These are phyloP conservation scores for Globisporangium nagaii DNA, from an alignment of 352 stramenopile genomes.

Conservation along the genomic window DNA sequence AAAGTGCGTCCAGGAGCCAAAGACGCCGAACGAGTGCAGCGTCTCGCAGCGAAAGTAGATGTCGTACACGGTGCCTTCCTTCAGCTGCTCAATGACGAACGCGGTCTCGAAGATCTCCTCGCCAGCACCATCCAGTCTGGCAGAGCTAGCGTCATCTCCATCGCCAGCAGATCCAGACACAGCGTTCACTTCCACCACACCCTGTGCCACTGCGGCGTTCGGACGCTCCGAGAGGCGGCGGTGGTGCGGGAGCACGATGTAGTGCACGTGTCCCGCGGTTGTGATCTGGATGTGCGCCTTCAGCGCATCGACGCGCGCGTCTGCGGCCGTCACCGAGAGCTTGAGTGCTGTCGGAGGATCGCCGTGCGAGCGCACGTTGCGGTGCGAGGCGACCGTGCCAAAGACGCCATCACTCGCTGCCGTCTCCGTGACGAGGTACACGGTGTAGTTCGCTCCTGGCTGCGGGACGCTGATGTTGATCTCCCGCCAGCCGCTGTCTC, in stretches of 20 bases:
- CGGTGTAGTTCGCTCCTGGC: conserved; percentile 53
- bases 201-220: conserved; percentile 9
- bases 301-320: conserved; percentile 68
- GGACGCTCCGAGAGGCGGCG: conserved; percentile 15
- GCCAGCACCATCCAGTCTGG: neutral
- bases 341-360: conserved; percentile 31
- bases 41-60: conserved; percentile 74
- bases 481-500: conserved; percentile 43
- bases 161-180: neutral
- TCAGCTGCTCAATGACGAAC: conserved; percentile 48
- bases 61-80: conserved; percentile 56
- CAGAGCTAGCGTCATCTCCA: neutral
- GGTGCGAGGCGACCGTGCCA: conserved; percentile 56
- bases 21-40: conserved; percentile 62
- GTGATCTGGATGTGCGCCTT: conserved; percentile 41
- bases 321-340: conserved; percentile 33
- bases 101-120: neutral
- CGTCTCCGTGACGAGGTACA: conserved; percentile 75
- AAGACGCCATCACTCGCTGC: conserved; percentile 62
- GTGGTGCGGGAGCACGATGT: conserved; percentile 37
- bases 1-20: conserved; percentile 47
- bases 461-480: conserved; percentile 49
- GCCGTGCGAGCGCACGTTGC: conserved; percentile 44
- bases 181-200: conserved; percentile 9
- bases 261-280: conserved; percentile 56